Evolutionary conservation across 2,329 filamentous ascomycete species (phyloP).

Genomic region (Ophiocordyceps australis): DNA sequence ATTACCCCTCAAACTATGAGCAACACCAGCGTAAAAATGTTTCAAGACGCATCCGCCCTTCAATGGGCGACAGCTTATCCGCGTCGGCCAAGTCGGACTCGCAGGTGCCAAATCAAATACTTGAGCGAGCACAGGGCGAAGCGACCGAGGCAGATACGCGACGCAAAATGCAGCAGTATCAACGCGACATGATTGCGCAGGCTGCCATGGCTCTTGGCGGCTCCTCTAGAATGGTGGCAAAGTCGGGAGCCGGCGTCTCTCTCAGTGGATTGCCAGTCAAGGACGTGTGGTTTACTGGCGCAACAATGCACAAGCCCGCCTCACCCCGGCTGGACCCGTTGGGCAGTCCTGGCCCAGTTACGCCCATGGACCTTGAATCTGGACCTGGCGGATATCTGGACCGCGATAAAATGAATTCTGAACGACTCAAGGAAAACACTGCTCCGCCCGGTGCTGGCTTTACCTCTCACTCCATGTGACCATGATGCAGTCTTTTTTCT

Average conservation of each 20-base stretch:
- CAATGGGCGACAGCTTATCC: conserved; percentile 10
- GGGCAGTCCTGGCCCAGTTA: conserved; percentile 41
- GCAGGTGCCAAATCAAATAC: conserved; percentile 11
- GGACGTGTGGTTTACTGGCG: conserved; percentile 18
- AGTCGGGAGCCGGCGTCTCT: conserved; percentile 10
- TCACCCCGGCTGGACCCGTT: conserved; percentile 32
- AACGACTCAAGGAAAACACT: too few relatives aligned
- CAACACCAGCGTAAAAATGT: conserved; percentile 11
- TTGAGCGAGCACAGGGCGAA: conserved; percentile 1
- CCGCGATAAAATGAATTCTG: conserved; percentile 1
- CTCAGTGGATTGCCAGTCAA: conserved; percentile 16
- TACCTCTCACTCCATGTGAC: too few relatives aligned
- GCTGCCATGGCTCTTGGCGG: conserved; percentile 24
- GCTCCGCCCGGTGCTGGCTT: too few relatives aligned
- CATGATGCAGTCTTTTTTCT: too few relatives aligned
- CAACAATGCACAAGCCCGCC: conserved; percentile 23
- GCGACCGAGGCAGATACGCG: conserved; percentile 23
- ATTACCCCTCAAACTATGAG: conserved; percentile 45
- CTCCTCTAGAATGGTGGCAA: conserved; percentile 8
- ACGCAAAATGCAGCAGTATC: conserved; percentile 36
- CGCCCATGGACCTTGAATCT: conserved; percentile 36
- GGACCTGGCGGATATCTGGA: conserved; percentile 19
- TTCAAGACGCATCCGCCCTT: conserved; percentile 4
- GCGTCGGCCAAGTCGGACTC: conserved; percentile 16
- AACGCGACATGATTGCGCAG: conserved; percentile 42